Conservation (phyloP, 2,329 filamentous ascomycete genomes). For the Aspergillus intermedius region DNA sequence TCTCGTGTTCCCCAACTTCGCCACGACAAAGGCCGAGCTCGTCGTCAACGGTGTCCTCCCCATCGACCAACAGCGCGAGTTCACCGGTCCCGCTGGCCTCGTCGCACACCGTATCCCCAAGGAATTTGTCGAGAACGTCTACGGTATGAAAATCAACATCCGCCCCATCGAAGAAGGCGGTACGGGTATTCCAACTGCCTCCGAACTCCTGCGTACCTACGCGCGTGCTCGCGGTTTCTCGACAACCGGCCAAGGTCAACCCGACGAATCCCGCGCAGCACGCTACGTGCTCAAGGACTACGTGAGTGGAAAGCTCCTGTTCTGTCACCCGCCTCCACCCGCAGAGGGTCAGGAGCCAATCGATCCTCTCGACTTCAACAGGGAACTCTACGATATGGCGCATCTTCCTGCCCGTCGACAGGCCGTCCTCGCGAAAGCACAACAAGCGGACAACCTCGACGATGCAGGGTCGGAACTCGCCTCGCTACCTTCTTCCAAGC, state of each 20-base stretch:
- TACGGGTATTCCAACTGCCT: slow-evolving; percentile 74
- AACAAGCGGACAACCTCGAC: slow-evolving; percentile 24
- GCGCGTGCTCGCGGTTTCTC: slow-evolving; percentile 84
- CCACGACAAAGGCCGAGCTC: slow-evolving; percentile 89
- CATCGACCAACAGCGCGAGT: slow-evolving; percentile 93
- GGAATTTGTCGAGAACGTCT: slow-evolving; percentile 81
- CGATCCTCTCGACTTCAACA: slow-evolving; percentile 74
- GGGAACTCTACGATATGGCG: slow-evolving; percentile 73
- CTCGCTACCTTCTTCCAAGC: slow-evolving; percentile 6
- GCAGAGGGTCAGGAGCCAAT: slow-evolving; percentile 37
- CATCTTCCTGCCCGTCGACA: slow-evolving; percentile 79
- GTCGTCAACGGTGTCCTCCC: slow-evolving; percentile 92
- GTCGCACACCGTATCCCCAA: slow-evolving; percentile 82
- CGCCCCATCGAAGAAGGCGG: slow-evolving; percentile 86
- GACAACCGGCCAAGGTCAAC: slow-evolving; percentile 80
- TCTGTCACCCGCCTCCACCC: slow-evolving; percentile 74
- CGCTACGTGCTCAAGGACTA: slow-evolving; percentile 93
- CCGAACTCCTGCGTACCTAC: slow-evolving; percentile 79
- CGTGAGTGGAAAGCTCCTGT: slow-evolving; percentile 90
- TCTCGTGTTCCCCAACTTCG: slow-evolving; percentile 97
- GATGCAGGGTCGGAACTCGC: slow-evolving; percentile 24
- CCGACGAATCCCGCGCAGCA: slow-evolving; percentile 87
- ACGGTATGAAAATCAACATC: slow-evolving; percentile 81
- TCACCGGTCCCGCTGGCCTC: slow-evolving; percentile 75
- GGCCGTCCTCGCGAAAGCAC: slow-evolving; percentile 47